These are phyloP conservation scores for Conidiobolus incongruus DNA, from an alignment of 371 early-diverging fungal species.

Conservation along the genomic window DNA sequence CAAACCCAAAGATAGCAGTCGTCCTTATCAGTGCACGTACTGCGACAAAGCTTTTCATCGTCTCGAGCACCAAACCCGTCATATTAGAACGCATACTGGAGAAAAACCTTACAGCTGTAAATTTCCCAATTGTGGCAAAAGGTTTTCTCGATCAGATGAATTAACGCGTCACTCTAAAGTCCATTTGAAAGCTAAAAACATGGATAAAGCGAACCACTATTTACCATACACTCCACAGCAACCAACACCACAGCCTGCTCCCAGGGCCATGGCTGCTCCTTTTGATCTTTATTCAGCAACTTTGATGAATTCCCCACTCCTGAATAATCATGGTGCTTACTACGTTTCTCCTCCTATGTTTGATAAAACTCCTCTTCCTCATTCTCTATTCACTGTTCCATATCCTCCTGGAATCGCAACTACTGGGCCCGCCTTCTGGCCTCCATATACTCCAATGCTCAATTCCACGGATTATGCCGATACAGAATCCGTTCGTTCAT, in stretches of 20 bases:
- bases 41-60: slow-evolving; percentile 38
- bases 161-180: slow-evolving; percentile 34
- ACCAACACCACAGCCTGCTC: not conserved
- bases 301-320: too few relatives aligned
- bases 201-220: not conserved
- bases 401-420: too few relatives aligned
- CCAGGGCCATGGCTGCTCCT: not conserved
- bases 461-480: too few relatives aligned
- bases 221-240: not conserved
- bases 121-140: slow-evolving; percentile 39
- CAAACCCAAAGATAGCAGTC: too few relatives aligned
- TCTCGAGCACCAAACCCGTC: slow-evolving; percentile 46
- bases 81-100: slow-evolving; percentile 64
- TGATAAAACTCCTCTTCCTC: too few relatives aligned
- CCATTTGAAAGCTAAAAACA: slow-evolving; percentile 10
- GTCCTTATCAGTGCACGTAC: slow-evolving; percentile 35
- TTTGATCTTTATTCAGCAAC: not conserved
- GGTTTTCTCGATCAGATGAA: slow-evolving; percentile 51
- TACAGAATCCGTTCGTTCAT: too few relatives aligned
- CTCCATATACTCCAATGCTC: too few relatives aligned
- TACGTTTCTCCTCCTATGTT: too few relatives aligned
- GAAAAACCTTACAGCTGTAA: slow-evolving; percentile 60
- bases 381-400: too few relatives aligned
- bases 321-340: too few relatives aligned
- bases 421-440: too few relatives aligned